Evolutionary conservation across 2,329 filamentous ascomycete species (phyloP).

Genomic region (Alternaria sp.): DNA sequence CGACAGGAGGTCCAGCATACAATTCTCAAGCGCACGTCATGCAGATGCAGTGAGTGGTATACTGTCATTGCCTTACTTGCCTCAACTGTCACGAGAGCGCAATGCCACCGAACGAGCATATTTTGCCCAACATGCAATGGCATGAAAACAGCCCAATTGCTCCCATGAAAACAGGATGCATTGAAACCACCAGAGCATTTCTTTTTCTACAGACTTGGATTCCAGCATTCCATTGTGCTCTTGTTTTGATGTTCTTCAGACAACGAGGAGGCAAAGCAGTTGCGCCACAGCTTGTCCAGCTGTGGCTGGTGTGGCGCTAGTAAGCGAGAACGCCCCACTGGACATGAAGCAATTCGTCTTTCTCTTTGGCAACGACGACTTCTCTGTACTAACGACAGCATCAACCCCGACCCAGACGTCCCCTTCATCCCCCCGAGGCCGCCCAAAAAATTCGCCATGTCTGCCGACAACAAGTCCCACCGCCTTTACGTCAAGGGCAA

Average conservation of each 20-base stretch:
- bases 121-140: background rate
- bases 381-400: constrained; percentile 45
- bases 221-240: background rate
- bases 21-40: background rate
- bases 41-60: background rate
- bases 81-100: background rate
- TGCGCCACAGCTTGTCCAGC: background rate
- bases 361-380: constrained; percentile 11
- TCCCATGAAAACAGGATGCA: background rate
- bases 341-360: constrained; percentile 5
- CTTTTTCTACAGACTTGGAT: background rate
- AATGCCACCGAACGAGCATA: background rate
- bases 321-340: constrained; percentile 10
- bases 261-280: background rate
- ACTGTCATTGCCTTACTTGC: too few species aligned
- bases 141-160: background rate
- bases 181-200: background rate
- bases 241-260: background rate
- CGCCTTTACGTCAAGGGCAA: constrained; percentile 71
- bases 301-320: constrained; percentile 11
- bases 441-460: constrained; percentile 49
- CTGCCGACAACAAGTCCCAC: constrained; percentile 48
- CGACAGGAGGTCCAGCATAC: background rate
- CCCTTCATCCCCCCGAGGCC: constrained; percentile 34
- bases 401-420: constrained; percentile 39